phyloP scores from a whole-genome alignment of 2,329 filamentous ascomycete species.

The Trichoderma endophyticum region DNA sequence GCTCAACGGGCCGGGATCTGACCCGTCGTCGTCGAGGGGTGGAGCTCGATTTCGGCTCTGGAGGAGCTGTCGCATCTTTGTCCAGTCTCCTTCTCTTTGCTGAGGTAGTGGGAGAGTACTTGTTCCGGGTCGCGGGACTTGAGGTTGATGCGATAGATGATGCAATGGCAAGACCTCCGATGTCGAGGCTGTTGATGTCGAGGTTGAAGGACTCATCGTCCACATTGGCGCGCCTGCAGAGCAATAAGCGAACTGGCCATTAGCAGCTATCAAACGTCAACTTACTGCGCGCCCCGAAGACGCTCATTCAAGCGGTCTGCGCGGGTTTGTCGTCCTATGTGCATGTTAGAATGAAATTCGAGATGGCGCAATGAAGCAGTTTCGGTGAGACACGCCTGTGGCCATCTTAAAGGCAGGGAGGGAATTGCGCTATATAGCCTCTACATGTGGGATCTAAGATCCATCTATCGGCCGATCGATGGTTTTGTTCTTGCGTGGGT shows the following conservation, averaged over 20 bases:
- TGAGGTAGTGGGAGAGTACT: conserved; percentile 45
- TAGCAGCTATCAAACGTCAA: neutral
- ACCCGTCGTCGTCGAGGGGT: conserved; percentile 22
- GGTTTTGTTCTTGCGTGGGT: neutral
- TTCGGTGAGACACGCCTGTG: conserved; percentile 30
- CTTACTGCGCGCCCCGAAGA: conserved; percentile 62
- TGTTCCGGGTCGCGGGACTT: conserved; percentile 25
- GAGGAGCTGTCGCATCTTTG: conserved; percentile 15
- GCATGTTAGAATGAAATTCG: neutral
- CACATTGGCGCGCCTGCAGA: conserved; percentile 51
- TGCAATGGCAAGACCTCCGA: conserved; percentile 18
- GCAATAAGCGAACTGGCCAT: neutral
- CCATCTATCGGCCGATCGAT: neutral
- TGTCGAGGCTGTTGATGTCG: conserved; percentile 43
- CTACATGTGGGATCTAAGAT: conserved; percentile 16
- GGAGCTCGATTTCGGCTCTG: conserved; percentile 15
- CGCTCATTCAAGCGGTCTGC: conserved; percentile 63
- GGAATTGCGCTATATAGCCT: neutral
- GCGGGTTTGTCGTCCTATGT: conserved; percentile 45
- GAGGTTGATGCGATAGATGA: conserved; percentile 26
- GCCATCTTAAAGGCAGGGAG: conserved; percentile 30
- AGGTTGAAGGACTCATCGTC: conserved; percentile 58
- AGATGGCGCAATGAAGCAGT: neutral
- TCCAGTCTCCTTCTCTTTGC: conserved; percentile 44
- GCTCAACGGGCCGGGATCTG: conserved; percentile 23